Evolutionary conservation across 2,329 filamentous ascomycete genomes (phyloP).

Genomic region (Phyllosticta citrichinensis): DNA sequence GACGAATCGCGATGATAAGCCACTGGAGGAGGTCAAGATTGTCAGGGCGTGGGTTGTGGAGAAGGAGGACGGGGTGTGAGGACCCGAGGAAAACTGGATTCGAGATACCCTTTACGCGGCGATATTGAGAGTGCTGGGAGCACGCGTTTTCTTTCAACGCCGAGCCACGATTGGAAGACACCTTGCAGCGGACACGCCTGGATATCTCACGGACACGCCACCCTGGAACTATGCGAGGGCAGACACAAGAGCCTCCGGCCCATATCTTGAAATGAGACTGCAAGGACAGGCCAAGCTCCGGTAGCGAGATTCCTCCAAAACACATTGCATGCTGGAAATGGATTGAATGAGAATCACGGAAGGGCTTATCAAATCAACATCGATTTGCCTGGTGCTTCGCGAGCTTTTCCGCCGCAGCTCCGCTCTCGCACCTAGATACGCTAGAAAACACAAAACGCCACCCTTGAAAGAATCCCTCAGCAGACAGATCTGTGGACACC

Average conservation of each 20-base stretch:
- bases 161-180: neutral
- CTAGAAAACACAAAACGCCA: neutral
- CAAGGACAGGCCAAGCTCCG: no score
- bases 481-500: conserved; percentile 36
- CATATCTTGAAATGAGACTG: no score
- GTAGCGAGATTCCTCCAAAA: no score
- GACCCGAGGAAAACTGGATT: neutral
- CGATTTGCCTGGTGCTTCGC: neutral
- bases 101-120: neutral
- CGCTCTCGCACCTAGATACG: neutral
- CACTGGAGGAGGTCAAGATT: conserved; percentile 74
- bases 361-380: neutral
- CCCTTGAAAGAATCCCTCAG: conserved; percentile 16
- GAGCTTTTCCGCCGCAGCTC: neutral
- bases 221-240: no score
- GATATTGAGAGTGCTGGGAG: neutral
- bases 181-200: no score
- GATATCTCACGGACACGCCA: no score
- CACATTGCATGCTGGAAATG: neutral
- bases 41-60: conserved; percentile 61
- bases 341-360: neutral
- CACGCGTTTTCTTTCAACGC: neutral
- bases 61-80: conserved; percentile 30
- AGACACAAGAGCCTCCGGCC: no score
- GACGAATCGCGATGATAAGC: conserved; percentile 71